Evolutionary conservation across 1,139 yeast genomes (phyloP), one percentile per base, ranked within the genome.

Genomic region (Taphrina flavorubra): DNA sequence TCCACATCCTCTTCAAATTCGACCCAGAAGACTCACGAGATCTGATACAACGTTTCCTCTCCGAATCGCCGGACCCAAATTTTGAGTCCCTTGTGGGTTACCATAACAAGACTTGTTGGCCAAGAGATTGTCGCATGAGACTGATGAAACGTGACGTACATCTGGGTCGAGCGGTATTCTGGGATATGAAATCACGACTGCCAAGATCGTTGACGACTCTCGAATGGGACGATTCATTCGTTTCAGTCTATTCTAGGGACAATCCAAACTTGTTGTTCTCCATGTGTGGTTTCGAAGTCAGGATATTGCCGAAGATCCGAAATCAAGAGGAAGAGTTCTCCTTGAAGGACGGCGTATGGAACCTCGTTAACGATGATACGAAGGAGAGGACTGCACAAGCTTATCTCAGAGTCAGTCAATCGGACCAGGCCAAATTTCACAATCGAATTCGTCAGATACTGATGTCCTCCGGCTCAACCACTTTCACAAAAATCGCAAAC

Each of bases 391-490:
- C 97, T 0, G 97, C 98, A 0, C 87, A 87, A 74, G 99, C 98
- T 0, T 91, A 81, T 75, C 80, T 95, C 70, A 89, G 91, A 74
- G 99, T 95, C 0, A 84, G 96, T 0, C 87, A 87, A 60, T 89
- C 85, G 59, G 96, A 89, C 70, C 87, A 94, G 64, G 89, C 87
- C 47, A 85, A 85, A 68, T 95, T 95, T 79, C 87, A 89, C 74
- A 90, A 90, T 76, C 83, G 96, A 71, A 88, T 94, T 53, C 83
- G 97, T 47, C 97, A 94, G 76, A 88, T 95, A 64, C 82, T 95
- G 74, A 90, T 94, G 97, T 88, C 97, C 1, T 89, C 97, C 0
- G 99, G 99, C 0, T 90, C 97, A 0, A 88, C 97, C 0, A 91
- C 99, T 0, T 95, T 95, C 77, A 89, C 97, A 0, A 94, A 92